Evolutionary conservation across 192 early-diverging fungal genomes (phyloP).

Genomic region (Thamnidium elegans): DNA sequence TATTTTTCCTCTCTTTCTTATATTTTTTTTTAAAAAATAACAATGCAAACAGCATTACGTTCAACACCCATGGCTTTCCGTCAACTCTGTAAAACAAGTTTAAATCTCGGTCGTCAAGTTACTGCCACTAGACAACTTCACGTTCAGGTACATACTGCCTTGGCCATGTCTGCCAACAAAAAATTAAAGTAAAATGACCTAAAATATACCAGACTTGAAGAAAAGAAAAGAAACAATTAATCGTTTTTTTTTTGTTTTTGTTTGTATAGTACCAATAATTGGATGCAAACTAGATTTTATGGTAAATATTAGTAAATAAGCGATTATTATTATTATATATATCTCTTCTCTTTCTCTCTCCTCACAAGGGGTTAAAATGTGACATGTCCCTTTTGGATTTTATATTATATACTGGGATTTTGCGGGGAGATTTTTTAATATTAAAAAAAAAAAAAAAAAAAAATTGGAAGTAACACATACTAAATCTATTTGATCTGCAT

Average conservation of each 20-base stretch:
- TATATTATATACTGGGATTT: too few species aligned
- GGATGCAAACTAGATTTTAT: constrained; percentile 18
- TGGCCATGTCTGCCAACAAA: constrained; percentile 16
- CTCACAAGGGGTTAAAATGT: not conserved
- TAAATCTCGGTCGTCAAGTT: constrained; percentile 13
- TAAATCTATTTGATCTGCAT: not conserved
- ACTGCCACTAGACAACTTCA: constrained; percentile 20
- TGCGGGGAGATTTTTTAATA: not conserved
- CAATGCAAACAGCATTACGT: not conserved
- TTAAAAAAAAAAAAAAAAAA: too few species aligned
- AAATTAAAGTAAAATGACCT: constrained; percentile 22
- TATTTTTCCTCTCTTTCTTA: not conserved
- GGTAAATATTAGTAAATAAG: not conserved
- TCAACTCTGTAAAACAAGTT: not conserved
- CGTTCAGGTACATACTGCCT: constrained; percentile 24
- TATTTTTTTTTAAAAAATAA: not conserved
- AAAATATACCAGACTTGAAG: not conserved
- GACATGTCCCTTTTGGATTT: too few species aligned
- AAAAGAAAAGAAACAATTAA: not conserved
- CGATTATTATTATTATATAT: not conserved
- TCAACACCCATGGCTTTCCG: not conserved
- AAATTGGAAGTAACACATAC: too few species aligned
- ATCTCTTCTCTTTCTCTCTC: not conserved
- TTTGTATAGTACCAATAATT: not conserved
- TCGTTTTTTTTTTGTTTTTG: not conserved